Conservation (phyloP, 176 grass and related monocot species). For the Musa troglodytarum region DNA sequence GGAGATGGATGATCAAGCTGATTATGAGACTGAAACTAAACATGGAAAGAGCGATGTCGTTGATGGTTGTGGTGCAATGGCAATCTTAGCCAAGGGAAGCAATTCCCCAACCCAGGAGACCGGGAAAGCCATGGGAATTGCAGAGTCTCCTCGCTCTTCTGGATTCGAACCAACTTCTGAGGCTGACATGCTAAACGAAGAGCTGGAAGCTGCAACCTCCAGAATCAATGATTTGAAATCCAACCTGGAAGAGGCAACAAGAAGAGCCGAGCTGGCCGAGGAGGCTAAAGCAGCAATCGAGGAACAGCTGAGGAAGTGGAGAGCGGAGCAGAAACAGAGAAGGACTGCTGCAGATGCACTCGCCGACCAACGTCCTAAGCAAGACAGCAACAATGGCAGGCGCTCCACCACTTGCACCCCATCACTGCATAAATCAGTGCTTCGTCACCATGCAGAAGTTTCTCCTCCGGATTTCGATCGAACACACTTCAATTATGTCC, state of each 20-base stretch:
- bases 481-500: slow-evolving; percentile 17
- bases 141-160: not conserved
- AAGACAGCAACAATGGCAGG: not conserved
- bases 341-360: not conserved
- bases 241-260: slow-evolving; percentile 36
- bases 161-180: not conserved
- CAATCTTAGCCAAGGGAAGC: too few species aligned
- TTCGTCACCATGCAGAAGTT: not conserved
- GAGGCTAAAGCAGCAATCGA: slow-evolving; percentile 47
- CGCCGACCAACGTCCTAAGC: not conserved
- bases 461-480: not conserved
- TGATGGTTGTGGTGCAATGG: too few species aligned
- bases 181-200: slow-evolving; percentile 6
- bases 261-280: slow-evolving; percentile 43
- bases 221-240: slow-evolving; percentile 45
- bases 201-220: slow-evolving; percentile 27
- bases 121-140: too few species aligned
- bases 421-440: not conserved
- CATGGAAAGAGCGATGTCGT: too few species aligned
- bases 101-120: too few species aligned
- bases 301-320: slow-evolving; percentile 33
- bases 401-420: not conserved
- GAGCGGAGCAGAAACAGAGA: slow-evolving; percentile 16
- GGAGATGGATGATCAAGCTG: not conserved
- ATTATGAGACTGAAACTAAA: not conserved